A percentile compares a stretch with the other conserved stretches of the same genome.
Conservation (phyloP, 768 basidiomycete genomes). For the Suillus clintonianus region DNA sequence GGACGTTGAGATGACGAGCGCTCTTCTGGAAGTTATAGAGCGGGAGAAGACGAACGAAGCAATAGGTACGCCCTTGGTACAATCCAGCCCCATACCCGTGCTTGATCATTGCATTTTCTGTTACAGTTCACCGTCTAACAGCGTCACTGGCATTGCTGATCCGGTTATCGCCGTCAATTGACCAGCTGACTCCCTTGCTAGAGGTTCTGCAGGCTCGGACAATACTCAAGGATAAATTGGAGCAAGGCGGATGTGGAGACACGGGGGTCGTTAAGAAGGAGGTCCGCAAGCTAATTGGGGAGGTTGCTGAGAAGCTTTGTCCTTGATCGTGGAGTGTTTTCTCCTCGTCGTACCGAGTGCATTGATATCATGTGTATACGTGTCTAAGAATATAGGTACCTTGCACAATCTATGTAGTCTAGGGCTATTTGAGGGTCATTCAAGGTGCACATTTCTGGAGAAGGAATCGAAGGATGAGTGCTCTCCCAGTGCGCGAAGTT, state of each 20-base stretch:
- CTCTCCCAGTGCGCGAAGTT: no score
- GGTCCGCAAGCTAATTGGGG: conserved; percentile 61
- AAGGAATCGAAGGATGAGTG: background rate
- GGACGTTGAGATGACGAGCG: conserved; percentile 83
- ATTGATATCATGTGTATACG: conserved; percentile 1
- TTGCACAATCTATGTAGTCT: background rate
- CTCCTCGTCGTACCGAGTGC: background rate
- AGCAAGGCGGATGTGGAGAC: conserved; percentile 50
- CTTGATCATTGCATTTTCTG: background rate
- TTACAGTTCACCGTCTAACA: conserved; percentile 74
- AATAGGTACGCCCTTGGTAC: conserved; percentile 58
- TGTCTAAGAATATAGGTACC: background rate
- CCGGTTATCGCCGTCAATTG: conserved; percentile 72
- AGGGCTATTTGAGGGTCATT: background rate
- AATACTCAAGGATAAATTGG: conserved; percentile 60
- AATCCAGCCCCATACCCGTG: background rate
- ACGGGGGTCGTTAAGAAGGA: conserved; percentile 65
- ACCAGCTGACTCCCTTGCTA: conserved; percentile 57
- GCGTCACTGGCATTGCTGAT: conserved; percentile 79
- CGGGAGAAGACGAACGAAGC: conserved; percentile 77
- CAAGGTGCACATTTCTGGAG: background rate
- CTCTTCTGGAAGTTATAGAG: conserved; percentile 76
- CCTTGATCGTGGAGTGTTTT: conserved; percentile 7
- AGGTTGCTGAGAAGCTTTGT: conserved; percentile 54
- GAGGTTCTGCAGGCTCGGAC: conserved; percentile 68